phyloP scores from a whole-genome alignment of 257 asterid species.

The Dorcoceras hygrometricum region DNA sequence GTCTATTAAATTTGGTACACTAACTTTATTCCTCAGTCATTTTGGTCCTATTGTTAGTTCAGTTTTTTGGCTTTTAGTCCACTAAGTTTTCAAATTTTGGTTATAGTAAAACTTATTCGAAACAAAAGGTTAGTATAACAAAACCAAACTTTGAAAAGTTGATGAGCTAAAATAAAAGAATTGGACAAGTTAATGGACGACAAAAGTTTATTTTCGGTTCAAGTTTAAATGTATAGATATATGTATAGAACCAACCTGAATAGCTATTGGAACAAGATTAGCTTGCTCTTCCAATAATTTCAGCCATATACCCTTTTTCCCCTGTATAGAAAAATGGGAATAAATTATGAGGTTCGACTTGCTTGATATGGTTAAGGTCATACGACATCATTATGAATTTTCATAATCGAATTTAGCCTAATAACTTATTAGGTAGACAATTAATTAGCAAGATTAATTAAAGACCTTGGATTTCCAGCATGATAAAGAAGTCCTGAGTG shows the following conservation, averaged over 20 bases:
- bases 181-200: no score
- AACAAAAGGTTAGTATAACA: no score
- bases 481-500: conserved; percentile 32
- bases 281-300: conserved; percentile 35
- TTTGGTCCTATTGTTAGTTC: no score
- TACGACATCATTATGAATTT: background rate
- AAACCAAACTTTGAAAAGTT: no score
- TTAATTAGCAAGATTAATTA: background rate
- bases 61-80: no score
- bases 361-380: background rate
- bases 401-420: background rate
- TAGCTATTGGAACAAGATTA: conserved; percentile 35
- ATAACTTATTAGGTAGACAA: no score
- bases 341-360: background rate
- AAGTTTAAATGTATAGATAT: background rate
- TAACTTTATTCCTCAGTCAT: no score
- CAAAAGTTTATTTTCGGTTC: background rate
- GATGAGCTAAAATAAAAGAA: no score
- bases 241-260: conserved; percentile 24
- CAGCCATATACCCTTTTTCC: conserved; percentile 43
- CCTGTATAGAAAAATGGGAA: background rate
- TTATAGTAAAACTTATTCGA: no score
- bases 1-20: no score
- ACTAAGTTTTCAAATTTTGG: no score
- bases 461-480: conserved; percentile 37